Evolutionary conservation across 768 basidiomycete species (phyloP).

Genomic region (Collybia nuda): DNA sequence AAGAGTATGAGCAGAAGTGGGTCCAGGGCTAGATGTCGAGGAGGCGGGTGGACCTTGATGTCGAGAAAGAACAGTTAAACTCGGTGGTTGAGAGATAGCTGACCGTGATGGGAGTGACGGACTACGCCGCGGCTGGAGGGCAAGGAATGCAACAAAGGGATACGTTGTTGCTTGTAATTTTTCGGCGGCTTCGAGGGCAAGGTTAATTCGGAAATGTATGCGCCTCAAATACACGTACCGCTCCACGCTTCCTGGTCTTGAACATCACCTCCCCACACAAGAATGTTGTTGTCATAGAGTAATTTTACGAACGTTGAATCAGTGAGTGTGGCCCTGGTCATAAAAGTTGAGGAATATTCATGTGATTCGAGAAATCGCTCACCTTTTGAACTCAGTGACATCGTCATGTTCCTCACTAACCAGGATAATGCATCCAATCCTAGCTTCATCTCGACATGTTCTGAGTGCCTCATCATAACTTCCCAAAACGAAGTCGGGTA

Average conservation of each 20-base stretch:
- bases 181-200: conserved; percentile 40
- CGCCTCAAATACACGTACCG: conserved; percentile 33
- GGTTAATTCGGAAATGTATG: conserved; percentile 7
- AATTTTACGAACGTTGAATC: conserved; percentile 68
- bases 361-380: conserved; percentile 13
- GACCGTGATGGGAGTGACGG: conserved; percentile 33
- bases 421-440: conserved; percentile 78
- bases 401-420: conserved; percentile 92
- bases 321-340: conserved; percentile 66
- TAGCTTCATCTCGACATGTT: conserved; percentile 66
- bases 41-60: conserved; percentile 66
- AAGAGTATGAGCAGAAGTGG: conserved; percentile 66
- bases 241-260: conserved; percentile 78
- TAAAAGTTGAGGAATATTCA: background rate
- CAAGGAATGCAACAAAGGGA: conserved; percentile 90
- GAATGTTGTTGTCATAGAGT: conserved; percentile 70
- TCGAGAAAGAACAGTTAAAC: conserved; percentile 81
- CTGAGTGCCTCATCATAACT: conserved; percentile 81
- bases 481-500: conserved; percentile 82
- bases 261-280: conserved; percentile 94
- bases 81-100: conserved; percentile 34
- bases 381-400: conserved; percentile 85
- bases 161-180: conserved; percentile 88
- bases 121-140: conserved; percentile 73
- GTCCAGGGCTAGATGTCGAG: conserved; percentile 28